Base-by-base conservation (phyloP, 441 rosid genomes). In the Erodium trifolium region DNA sequence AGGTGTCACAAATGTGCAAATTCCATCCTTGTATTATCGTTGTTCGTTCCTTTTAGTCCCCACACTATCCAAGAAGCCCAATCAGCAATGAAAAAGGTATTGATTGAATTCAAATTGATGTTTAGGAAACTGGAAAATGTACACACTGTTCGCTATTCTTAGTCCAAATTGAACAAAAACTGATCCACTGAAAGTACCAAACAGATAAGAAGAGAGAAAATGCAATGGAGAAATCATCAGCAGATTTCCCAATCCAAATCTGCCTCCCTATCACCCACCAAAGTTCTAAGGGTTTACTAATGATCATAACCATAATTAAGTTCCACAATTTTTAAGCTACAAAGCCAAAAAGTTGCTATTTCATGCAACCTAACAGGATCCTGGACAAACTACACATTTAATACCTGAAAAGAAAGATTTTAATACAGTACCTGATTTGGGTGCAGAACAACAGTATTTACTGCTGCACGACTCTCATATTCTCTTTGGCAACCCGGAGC, bases 401-500 rank as follows among this genome's bases (percentile, higher is more conserved):
- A 47, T 47, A 47, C 55, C n/a, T 47, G 27, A 13, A 47, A 11
- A 47, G 12, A 47, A 47, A 47, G n/a, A 47, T 12, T 47, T 47
- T n/a, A 43, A 62, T 17, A 68, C 18, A 39, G 35, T 47, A 89
- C 98, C 97, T 93, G 98, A 82, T 93, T 91, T 68, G 97, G 97
- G 73, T 91, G 97, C 63, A 93, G 78, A 51, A 93, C 97, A 78
- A 89, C 99, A 0, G 97, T 87, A 67, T 93, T 93, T 41, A 94
- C 98, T 17, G 97, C 92, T 17, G 90, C 97, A 73, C 90, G 89
- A 74, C 98, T 92, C 80, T 93, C 97, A 79, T 92, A 94, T 73
- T 94, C 99, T 75, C 89, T 92, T 77, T 94, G 99, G 80, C 89
- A 94, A 73, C 91, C 96, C 43, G 96, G 97, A 73, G 97, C 92